Evolutionary conservation across 768 basidiomycete genomes (phyloP), one percentile per base, ranked within the genome.

Genomic region (Mycena haematopus): DNA sequence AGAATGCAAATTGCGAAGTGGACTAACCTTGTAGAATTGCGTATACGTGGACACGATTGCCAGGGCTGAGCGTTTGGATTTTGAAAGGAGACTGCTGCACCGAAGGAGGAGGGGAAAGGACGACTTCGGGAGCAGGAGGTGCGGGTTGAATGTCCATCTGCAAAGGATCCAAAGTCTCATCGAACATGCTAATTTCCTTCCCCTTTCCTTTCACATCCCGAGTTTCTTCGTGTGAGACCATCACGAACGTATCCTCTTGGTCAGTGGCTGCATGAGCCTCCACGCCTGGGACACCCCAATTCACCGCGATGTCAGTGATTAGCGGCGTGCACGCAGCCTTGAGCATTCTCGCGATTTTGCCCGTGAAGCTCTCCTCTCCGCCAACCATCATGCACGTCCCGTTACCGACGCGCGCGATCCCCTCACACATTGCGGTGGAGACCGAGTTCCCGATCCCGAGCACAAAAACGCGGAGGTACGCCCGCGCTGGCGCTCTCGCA

Each of bases 361-460:
- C 74, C 1, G 68, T 63, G 17, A 83, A 77, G 0, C 69, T 65
- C 52, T 80, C 80, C n/a, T 72, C 62, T 6, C 73, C 67, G 7
- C 70, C 67, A 1, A 82, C 79, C 50, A 79, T 75, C 6, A 78
- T 68, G 35, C 68, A 78, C 6, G 74, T 68, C 24, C 84, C 84
- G 1, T 76, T 72, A 1, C 84, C 84, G 1, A 70, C 69, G 6
- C 74, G 69, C 0, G 83, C 82, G 22, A 84, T 75, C 0, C 73
- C 66, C 33, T 78, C 69, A 63, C 80, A 81, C 66, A 79, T 71
- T 0, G 74, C 77, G 0, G 75, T 79, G 5, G 81, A 82, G 0
- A 74, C 78, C 0, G 58, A 63, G 14, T 68, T 36, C 13, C 84
- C 84, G 17, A 85, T 79, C 0, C 83, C 83, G 1, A 84, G 76